Evolutionary conservation across 2,329 filamentous ascomycete species (phyloP).

Genomic region (Alternaria novae-zelandiae): DNA sequence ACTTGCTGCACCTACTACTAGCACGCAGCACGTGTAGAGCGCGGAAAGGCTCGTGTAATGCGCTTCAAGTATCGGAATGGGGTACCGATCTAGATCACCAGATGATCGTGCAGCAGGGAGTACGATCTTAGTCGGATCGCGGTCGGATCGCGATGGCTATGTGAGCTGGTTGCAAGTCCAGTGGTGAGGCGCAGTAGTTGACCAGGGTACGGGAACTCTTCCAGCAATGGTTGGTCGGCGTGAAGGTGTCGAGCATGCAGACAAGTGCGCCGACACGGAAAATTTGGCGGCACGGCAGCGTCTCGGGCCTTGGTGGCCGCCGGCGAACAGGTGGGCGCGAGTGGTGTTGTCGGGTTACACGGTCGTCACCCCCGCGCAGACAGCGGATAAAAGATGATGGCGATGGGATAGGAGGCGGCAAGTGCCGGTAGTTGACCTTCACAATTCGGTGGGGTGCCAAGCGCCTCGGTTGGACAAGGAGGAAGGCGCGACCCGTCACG

Average conservation of each 20-base stretch:
- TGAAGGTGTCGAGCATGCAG: conserved; percentile 2
- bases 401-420: neutral
- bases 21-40: neutral
- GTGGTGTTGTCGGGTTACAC: neutral
- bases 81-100: conserved; percentile 1
- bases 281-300: neutral
- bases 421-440: conserved; percentile 1
- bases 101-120: conserved; percentile 5
- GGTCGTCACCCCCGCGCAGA: neutral
- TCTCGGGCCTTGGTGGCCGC: neutral
- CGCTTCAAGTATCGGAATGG: neutral
- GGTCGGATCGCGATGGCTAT: neutral
- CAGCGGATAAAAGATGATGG: neutral
- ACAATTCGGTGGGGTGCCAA: conserved; percentile 18
- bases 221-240: neutral
- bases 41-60: neutral
- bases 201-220: neutral
- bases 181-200: neutral
- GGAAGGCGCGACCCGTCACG: conserved; percentile 23
- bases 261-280: neutral
- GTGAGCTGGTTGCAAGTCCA: neutral
- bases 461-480: conserved; percentile 11
- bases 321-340: neutral
- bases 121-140: neutral
- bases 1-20: neutral